phyloP scores from a whole-genome alignment of 805 yeast genomes.

The Sporopachydermia lactativora region DNA sequence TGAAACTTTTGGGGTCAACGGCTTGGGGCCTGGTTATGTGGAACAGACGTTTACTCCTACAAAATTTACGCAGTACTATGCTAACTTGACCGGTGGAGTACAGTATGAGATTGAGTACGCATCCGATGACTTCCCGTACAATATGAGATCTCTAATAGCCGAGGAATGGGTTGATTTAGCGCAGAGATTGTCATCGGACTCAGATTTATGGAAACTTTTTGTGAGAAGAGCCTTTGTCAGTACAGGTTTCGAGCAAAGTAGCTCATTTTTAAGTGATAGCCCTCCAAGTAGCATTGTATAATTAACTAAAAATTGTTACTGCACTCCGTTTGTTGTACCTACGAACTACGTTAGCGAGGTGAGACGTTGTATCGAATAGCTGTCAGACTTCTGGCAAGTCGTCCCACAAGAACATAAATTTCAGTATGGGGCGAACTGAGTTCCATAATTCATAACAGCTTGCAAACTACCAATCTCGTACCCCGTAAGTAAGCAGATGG shows the following conservation, averaged over 20 bases:
- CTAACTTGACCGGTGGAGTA: constrained; percentile 39
- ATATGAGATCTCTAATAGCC: constrained; percentile 40
- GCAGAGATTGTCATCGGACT: constrained; percentile 31
- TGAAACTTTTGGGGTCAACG: constrained; percentile 18
- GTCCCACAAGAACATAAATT: too few relatives aligned
- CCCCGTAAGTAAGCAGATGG: too few relatives aligned
- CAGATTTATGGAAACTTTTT: constrained; percentile 1
- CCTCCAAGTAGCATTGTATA: too few relatives aligned
- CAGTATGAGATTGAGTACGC: constrained; percentile 50
- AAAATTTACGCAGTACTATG: constrained; percentile 53
- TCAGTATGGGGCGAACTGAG: too few relatives aligned
- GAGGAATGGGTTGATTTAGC: constrained; percentile 47
- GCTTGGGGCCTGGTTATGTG: constrained; percentile 56
- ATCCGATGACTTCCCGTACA: constrained; percentile 41
- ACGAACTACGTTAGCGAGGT: too few relatives aligned
- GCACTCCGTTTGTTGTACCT: too few relatives aligned
- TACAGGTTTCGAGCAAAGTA: constrained; percentile 7
- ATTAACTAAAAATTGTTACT: too few relatives aligned
- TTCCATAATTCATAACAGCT: too few relatives aligned
- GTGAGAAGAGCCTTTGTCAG: constrained; percentile 2
- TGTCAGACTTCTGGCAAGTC: too few relatives aligned
- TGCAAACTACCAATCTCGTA: too few relatives aligned
- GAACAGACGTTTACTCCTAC: constrained; percentile 60
- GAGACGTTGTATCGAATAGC: too few relatives aligned
- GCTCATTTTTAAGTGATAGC: too few relatives aligned